Conservation (phyloP, 1,284 basidiomycete genomes). For the Sutorius eximius region DNA sequence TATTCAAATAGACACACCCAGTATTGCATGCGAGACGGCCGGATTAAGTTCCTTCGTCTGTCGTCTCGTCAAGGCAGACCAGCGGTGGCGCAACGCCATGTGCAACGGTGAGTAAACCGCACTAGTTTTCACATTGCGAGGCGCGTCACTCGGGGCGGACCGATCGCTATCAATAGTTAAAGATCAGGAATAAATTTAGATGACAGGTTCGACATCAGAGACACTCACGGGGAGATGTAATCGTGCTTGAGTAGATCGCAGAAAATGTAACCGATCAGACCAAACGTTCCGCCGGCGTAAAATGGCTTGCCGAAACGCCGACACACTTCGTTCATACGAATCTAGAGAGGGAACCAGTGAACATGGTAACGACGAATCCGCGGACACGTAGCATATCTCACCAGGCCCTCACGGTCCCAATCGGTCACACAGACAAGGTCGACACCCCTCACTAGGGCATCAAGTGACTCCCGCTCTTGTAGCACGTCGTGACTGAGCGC, state of each 20-base stretch:
- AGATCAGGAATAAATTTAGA: constrained; percentile 13
- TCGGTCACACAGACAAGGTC: constrained; percentile 88
- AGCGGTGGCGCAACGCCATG: constrained; percentile 67
- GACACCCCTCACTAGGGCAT: constrained; percentile 59
- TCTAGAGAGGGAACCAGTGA: constrained; percentile 45
- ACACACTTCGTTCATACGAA: constrained; percentile 75
- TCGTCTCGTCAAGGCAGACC: constrained; percentile 66
- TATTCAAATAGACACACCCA: constrained; percentile 52
- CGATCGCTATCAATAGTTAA: constrained; percentile 51
- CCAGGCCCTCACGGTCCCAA: constrained; percentile 63
- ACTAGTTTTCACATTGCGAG: constrained; percentile 63
- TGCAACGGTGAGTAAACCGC: constrained; percentile 66
- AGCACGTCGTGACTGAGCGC: constrained; percentile 55
- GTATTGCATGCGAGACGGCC: constrained; percentile 64
- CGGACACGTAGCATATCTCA: constrained; percentile 44
- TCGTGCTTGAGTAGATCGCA: constrained; percentile 87
- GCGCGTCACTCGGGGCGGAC: constrained; percentile 58
- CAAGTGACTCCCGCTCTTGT: constrained; percentile 54
- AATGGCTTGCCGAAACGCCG: constrained; percentile 73
- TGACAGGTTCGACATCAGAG: constrained; percentile 10
- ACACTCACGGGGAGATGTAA: constrained; percentile 76
- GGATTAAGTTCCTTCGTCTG: constrained; percentile 82
- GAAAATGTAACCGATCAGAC: constrained; percentile 93
- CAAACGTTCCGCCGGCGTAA: constrained; percentile 87
- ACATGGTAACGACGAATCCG: constrained; percentile 8